Evolutionary conservation across 2,329 filamentous ascomycete genomes (phyloP).

Genomic region (Proliferodiscus dingleyae): DNA sequence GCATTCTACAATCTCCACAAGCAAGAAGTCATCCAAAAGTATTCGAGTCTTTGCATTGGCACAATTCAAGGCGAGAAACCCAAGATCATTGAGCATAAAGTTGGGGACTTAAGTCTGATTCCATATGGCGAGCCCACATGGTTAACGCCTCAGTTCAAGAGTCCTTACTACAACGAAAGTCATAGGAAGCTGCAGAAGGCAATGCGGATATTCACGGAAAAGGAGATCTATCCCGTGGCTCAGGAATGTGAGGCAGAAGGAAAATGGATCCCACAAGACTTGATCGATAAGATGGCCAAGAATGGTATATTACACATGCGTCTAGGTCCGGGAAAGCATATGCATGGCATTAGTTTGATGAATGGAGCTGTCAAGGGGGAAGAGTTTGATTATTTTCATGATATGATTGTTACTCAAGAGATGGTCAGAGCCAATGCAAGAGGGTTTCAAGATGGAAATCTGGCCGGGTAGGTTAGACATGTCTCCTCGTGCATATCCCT

Average conservation of each 20-base stretch:
- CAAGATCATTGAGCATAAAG: conserved; percentile 63
- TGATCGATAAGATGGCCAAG: conserved; percentile 75
- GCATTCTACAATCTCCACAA: conserved; percentile 91
- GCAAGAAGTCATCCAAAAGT: conserved; percentile 82
- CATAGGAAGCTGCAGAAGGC: conserved; percentile 65
- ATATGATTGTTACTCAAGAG: conserved; percentile 72
- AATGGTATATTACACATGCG: conserved; percentile 75
- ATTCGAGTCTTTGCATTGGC: conserved; percentile 69
- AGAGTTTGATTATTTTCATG: conserved; percentile 85
- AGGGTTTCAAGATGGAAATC: conserved; percentile 82
- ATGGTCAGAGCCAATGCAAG: conserved; percentile 64
- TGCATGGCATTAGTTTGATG: conserved; percentile 65
- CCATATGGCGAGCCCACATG: conserved; percentile 84
- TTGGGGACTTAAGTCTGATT: conserved; percentile 69
- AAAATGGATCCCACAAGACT: conserved; percentile 61
- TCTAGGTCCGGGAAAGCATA: conserved; percentile 75
- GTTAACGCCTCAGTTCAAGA: conserved; percentile 72
- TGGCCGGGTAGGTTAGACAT: conserved; percentile 52
- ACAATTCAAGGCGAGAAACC: conserved; percentile 70
- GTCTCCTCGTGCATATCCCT: background rate
- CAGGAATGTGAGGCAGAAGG: conserved; percentile 71
- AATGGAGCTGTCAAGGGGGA: conserved; percentile 68
- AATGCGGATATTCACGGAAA: conserved; percentile 68
- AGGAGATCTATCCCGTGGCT: conserved; percentile 67
- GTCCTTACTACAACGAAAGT: conserved; percentile 74